Evolutionary conservation across 2,329 filamentous ascomycete genomes (phyloP), one percentile per base, ranked within the genome.

Genomic region (Cercospora sesami): DNA sequence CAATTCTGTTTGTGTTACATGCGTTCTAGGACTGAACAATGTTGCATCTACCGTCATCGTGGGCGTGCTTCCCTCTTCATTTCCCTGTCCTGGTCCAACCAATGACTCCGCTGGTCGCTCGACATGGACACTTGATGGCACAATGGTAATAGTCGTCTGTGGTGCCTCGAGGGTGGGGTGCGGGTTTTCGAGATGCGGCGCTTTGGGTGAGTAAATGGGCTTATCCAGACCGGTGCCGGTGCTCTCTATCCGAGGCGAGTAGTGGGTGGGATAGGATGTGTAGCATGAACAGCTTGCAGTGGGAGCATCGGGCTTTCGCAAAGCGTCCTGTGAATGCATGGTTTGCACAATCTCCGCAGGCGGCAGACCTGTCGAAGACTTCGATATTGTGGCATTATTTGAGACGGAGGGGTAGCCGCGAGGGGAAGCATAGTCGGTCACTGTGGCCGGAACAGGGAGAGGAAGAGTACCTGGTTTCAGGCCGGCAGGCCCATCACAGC

Each of bases 11-110:
- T 61, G 30, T 18, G 58, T 61, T 23, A 66, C 36, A 39, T 61
- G 57, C 57, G 45, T 55, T 8, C 57, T 66, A 1, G 57, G 64
- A n/a, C 57, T 61, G 33, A 61, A 66, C 21, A 53, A 26, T 9
- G 64, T 61, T 10, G 31, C 26, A 30, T 42, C 64, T 51, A 23
- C 39, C 6, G 53, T 58, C 23, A 10, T 58, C 28, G 26, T 26
- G 4, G 53, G 14, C 18, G 26, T 23, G 21, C 45, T 51, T 21
- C 45, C 26, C 53, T 58, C 21, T 26, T 31, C 53, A 16, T 30
- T 16, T 5, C 7, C 53, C 14, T 58, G 53, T 31, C 53, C 53
- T 58, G 53, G 26, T 21, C 14, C 53, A 16, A n/a, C 53, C 4
- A 18, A 7, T 31, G 53, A 58, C 5, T 33, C 30, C 53, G 26